Conservation (phyloP, 2,329 filamentous ascomycete genomes). For the Atkinsonella texensis region DNA sequence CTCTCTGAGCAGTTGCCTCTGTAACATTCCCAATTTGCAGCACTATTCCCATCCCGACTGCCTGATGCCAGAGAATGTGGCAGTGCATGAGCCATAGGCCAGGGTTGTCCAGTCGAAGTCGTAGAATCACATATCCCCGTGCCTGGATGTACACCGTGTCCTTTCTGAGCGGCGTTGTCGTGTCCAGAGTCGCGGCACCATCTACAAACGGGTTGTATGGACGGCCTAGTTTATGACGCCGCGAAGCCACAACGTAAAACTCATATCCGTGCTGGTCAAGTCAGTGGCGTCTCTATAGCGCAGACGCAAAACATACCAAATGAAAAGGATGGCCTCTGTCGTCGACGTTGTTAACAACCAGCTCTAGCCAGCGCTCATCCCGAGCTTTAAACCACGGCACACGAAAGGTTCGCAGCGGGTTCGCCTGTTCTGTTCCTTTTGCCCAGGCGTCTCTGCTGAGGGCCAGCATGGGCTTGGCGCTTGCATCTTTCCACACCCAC, state of each 20-base stretch:
- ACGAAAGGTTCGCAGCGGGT: conserved; percentile 6
- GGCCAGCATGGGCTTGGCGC: conserved; percentile 9
- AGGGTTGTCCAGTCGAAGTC: conserved; percentile 22
- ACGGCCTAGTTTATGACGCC: background rate
- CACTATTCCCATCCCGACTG: conserved; percentile 19
- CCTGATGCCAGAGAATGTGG: conserved; percentile 24
- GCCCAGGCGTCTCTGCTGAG: conserved; percentile 8
- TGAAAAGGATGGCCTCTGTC: conserved; percentile 38
- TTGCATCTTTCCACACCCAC: conserved; percentile 9
- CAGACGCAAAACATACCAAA: conserved; percentile 19
- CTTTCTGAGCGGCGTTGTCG: conserved; percentile 17
- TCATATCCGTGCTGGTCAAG: conserved; percentile 10
- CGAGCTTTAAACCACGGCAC: conserved; percentile 10
- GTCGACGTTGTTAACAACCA: conserved; percentile 38
- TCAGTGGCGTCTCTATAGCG: background rate
- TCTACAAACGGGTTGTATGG: conserved; percentile 10
- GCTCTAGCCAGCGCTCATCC: conserved; percentile 28
- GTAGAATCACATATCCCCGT: conserved; percentile 22
- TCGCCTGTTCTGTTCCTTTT: conserved; percentile 9
- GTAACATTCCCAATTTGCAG: conserved; percentile 7
- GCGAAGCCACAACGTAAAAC: conserved; percentile 7
- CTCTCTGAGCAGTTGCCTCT: background rate
- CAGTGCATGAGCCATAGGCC: conserved; percentile 28
- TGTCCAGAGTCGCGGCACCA: background rate
- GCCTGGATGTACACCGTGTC: conserved; percentile 20